phyloP scores from a whole-genome alignment of 805 yeast genomes.

The Suhomyces faveliae region DNA sequence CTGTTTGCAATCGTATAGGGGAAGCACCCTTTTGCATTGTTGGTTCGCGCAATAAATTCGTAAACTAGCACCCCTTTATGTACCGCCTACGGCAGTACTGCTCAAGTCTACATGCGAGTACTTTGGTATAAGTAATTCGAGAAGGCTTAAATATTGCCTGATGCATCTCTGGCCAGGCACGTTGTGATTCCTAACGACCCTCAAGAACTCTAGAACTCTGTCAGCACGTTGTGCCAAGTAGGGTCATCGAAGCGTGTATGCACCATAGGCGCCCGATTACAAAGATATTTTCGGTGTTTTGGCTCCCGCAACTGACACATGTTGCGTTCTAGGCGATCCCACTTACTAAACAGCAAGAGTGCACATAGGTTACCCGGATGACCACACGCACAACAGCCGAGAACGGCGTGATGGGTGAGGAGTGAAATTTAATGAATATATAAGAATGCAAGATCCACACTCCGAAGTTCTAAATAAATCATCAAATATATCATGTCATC shows the following conservation, averaged over 20 bases:
- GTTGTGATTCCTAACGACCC: neutral
- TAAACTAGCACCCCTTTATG: too few relatives aligned
- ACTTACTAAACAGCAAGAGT: conserved; percentile 3
- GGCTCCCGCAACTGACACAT: neutral
- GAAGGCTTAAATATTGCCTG: neutral
- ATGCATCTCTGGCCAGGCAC: neutral
- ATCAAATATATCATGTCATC: conserved; percentile 9
- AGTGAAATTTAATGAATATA: neutral
- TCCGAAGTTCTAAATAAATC: neutral
- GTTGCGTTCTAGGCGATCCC: conserved; percentile 1
- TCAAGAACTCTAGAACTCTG: neutral
- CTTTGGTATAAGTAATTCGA: too few relatives aligned
- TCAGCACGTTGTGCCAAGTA: neutral
- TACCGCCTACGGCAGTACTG: too few relatives aligned
- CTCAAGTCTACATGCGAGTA: too few relatives aligned
- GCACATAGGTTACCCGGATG: conserved; percentile 2
- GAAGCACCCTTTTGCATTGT: too few relatives aligned
- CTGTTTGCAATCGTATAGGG: too few relatives aligned
- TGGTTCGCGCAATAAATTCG: neutral
- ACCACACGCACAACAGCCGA: neutral
- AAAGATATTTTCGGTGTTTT: neutral
- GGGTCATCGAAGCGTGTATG: neutral
- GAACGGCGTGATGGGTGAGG: neutral
- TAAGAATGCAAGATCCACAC: neutral
- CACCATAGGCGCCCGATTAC: neutral